phyloP scores from a whole-genome alignment of 1,284 basidiomycete genomes.

The Kalmanozyma brasiliensis region DNA sequence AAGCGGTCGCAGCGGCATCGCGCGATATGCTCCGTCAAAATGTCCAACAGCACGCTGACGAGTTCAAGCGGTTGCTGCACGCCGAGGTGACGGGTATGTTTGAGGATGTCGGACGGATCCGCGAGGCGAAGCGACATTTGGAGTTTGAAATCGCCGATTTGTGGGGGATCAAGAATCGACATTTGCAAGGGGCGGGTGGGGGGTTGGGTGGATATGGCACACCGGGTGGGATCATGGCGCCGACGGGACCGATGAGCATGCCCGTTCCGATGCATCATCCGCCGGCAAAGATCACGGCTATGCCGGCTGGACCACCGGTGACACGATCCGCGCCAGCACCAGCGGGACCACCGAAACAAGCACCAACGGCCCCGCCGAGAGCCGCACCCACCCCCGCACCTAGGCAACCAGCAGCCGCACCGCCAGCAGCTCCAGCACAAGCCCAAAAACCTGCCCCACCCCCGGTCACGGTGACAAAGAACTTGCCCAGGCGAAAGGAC shows the following conservation, averaged over 20 bases:
- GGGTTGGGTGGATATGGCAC: slow-evolving; percentile 21
- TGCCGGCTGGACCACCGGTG: slow-evolving; percentile 9
- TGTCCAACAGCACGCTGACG: slow-evolving; percentile 55
- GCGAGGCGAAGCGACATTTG: slow-evolving; percentile 54
- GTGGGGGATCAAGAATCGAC: slow-evolving; percentile 53
- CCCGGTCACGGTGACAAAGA: slow-evolving; percentile 9
- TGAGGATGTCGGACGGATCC: slow-evolving; percentile 62
- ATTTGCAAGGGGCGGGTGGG: slow-evolving; percentile 15
- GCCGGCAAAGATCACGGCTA: slow-evolving; percentile 21
- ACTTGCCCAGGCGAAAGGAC: no score
- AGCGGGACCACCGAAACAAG: not conserved
- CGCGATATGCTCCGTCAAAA: slow-evolving; percentile 57
- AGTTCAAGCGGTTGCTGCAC: slow-evolving; percentile 53
- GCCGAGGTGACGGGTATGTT: slow-evolving; percentile 57
- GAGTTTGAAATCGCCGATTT: slow-evolving; percentile 61
- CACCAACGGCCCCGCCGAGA: no score
- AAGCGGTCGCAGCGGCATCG: slow-evolving; percentile 51
- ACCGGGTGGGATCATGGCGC: no score
- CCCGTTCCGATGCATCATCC: slow-evolving; percentile 12
- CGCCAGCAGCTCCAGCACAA: slow-evolving; percentile 3
- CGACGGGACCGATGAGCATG: slow-evolving; percentile 23
- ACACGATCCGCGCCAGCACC: slow-evolving; percentile 5
- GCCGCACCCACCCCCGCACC: no score
- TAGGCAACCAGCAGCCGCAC: no score
- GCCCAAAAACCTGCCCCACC: slow-evolving; percentile 14